Percentiles rank a stretch among this genome's conserved stretches.
Conservation (phyloP, 1,284 basidiomycete genomes). For the Cutaneotrichosporon spelunceum region DNA sequence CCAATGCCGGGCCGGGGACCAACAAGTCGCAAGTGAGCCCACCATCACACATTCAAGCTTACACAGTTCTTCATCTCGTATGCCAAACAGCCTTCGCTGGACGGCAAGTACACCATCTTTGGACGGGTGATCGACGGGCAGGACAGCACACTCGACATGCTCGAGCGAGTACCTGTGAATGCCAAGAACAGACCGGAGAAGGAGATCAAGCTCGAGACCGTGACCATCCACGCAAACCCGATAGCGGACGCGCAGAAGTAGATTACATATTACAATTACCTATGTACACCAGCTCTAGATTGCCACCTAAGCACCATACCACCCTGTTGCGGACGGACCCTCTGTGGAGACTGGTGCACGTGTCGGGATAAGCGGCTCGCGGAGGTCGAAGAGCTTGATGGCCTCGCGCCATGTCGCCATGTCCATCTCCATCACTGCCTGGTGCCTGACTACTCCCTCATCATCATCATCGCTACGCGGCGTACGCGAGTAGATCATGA, state of each 20-base stretch:
- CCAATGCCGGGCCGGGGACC: conserved; percentile 85
- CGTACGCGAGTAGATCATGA: conserved; percentile 46
- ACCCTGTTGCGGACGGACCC: conserved; percentile 6
- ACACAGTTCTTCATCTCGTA: conserved; percentile 88
- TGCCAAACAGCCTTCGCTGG: conserved; percentile 83
- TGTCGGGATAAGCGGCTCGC: conserved; percentile 50
- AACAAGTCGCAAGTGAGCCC: conserved; percentile 68
- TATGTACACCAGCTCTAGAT: conserved; percentile 8
- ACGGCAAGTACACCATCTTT: conserved; percentile 91
- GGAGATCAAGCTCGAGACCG: conserved; percentile 74
- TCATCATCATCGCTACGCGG: conserved; percentile 35
- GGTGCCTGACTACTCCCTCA: conserved; percentile 41
- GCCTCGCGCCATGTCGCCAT: conserved; percentile 50
- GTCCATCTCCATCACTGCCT: conserved; percentile 57
- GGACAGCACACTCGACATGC: conserved; percentile 80
- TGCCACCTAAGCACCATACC: conserved; percentile 10
- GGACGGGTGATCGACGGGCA: conserved; percentile 92
- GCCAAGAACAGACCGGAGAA: conserved; percentile 81
- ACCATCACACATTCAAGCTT: neutral
- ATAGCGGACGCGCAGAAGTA: conserved; percentile 46
- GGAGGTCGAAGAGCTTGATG: conserved; percentile 53
- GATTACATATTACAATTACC: conserved; percentile 13
- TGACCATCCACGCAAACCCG: conserved; percentile 94
- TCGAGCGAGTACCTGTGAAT: conserved; percentile 87
- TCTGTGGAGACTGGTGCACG: conserved; percentile 19